Base-by-base conservation (phyloP, 345 rosid species). In the Salix udensis region DNA sequence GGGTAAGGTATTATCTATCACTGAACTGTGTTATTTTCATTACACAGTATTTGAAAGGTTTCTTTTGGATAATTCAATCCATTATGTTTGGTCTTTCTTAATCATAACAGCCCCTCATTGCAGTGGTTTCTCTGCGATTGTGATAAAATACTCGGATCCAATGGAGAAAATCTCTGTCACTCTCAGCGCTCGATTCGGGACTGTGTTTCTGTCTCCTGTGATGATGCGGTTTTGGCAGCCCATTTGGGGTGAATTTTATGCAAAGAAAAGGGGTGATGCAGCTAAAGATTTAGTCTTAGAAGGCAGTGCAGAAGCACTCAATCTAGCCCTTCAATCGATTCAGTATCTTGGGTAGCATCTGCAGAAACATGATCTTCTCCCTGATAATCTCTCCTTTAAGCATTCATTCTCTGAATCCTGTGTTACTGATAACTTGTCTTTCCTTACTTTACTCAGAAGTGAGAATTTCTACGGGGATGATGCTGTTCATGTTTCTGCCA, bases 381-480 rank as follows among this genome's bases (percentile, higher is more conserved):
- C 46, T 36, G 60, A 44, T 40, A 26, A 5, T 61, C 55, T 73
- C 44, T 39, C 46, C 15, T 8, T 15, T 4, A 31, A 37, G 39
- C 30, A 19, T 39, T 9, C 9, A 11, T 16, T 39, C 44, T 42
- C 55, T 69, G 36, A 44, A 11, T 65, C 19, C 30, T 30, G 30
- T 65, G 68, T 28, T 65, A 28, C 15, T 15, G 26, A 10, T 24
- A 36, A 74, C 62, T 70, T 53, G 19, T 34, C 66, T 19, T 67
- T 72, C 23, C 50, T 24, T 9, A n/a, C 40, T 52, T 21, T 53
- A 69, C 72, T 79, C 87, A 95, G 98, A 67, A 88, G 91, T 24
- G 88, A 79, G 74, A 91, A 93, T 62, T 96, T 93, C 87, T 86
- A 89, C 28, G 98, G 99, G 9, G 87, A 83, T 31, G 99, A 93